Evolutionary conservation across 1,284 basidiomycete species (phyloP), one percentile per base, ranked within the genome.

Genomic region (Ganoderma boninense): DNA sequence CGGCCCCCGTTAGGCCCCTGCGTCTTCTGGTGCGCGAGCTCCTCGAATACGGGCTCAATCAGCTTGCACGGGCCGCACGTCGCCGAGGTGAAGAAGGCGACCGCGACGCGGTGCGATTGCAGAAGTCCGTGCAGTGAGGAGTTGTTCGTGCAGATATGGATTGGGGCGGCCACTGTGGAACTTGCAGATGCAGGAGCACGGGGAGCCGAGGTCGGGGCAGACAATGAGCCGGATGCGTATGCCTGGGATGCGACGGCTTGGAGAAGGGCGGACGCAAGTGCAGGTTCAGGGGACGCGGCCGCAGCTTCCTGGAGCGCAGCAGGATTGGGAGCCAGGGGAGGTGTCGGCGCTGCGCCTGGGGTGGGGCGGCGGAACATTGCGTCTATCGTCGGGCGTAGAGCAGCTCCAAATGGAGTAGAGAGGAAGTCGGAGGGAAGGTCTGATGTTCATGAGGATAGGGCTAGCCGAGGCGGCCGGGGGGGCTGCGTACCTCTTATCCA

Each of bases 351-450:
- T 1, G 82, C 79, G 7, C 85, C 85, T 13, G 87, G 79, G 16
- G 82, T 72, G 38, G 89, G 85, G 23, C 87, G 84, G 29, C 88
- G 84, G 80, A 90, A 97, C 95, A 97, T 96, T 63, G 89, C 85
- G 77, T 97, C 96, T 72, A 98, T 97, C 54, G 92, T 95, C 0
- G 96, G 96, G 1, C 92, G 89, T 52, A 97, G 85, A 3, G 92
- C 90, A n/a, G 90, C 89, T 7, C 96, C 97, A 72, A 98, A 95
- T 0, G 96, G 95, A 0, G 96, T 97, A 0, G 94, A 92, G 29
- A 98, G 87, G 80, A 98, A 97, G 76, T 97, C 95, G 13, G 90
- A 87, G 0, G 96, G 95, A 0, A 97, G 85, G 70, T 96, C 95
- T 96, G 74, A 2, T 10, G 14, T 16, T 35, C 8, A 65, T 66